Percentiles rank a stretch among this genome's conserved stretches.
phyloP scores from a whole-genome alignment of 2,329 filamentous ascomycete species.

The Epichloe sylvatica region DNA sequence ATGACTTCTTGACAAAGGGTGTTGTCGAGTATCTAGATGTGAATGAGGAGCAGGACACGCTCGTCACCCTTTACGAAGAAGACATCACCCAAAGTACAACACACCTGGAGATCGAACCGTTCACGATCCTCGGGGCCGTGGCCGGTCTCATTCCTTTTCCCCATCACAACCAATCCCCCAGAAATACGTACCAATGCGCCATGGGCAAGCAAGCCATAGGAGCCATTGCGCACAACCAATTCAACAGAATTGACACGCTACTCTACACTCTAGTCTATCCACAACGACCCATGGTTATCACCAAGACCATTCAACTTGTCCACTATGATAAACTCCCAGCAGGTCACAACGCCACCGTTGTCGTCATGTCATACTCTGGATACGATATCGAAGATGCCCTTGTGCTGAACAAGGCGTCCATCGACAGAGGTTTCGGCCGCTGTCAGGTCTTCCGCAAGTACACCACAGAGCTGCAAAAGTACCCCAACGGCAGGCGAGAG shows the following conservation, averaged over 20 bases:
- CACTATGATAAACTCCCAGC: slow-evolving; percentile 96
- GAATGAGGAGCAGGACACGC: slow-evolving; percentile 94
- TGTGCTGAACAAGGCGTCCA: slow-evolving; percentile 89
- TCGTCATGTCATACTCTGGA: slow-evolving; percentile 98
- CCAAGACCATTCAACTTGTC: slow-evolving; percentile 88
- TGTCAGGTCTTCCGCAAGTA: slow-evolving; percentile 98
- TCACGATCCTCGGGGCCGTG: slow-evolving; percentile 89
- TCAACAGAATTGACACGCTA: slow-evolving; percentile 89
- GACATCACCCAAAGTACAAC: slow-evolving; percentile 75
- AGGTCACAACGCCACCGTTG: slow-evolving; percentile 91
- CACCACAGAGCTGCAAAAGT: slow-evolving; percentile 71
- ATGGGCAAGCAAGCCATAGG: slow-evolving; percentile 99
- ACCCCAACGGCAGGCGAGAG: slow-evolving; percentile 63
- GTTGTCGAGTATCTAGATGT: slow-evolving; percentile 94
- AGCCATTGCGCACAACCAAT: slow-evolving; percentile 95
- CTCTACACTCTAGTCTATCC: slow-evolving; percentile 96
- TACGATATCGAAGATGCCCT: slow-evolving; percentile 99
- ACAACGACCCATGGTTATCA: slow-evolving; percentile 94
- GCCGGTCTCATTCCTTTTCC: slow-evolving; percentile 95
- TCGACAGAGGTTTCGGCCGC: slow-evolving; percentile 86
- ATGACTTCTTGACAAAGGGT: slow-evolving; percentile 81
- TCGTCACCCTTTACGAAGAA: slow-evolving; percentile 79
- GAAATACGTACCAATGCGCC: slow-evolving; percentile 98
- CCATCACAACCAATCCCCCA: slow-evolving; percentile 95
- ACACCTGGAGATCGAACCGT: slow-evolving; percentile 94